A percentile compares a stretch with the other conserved stretches of the same genome.
phyloP scores from a whole-genome alignment of 2,329 filamentous ascomycete species.

The Thielaviopsis populi region DNA sequence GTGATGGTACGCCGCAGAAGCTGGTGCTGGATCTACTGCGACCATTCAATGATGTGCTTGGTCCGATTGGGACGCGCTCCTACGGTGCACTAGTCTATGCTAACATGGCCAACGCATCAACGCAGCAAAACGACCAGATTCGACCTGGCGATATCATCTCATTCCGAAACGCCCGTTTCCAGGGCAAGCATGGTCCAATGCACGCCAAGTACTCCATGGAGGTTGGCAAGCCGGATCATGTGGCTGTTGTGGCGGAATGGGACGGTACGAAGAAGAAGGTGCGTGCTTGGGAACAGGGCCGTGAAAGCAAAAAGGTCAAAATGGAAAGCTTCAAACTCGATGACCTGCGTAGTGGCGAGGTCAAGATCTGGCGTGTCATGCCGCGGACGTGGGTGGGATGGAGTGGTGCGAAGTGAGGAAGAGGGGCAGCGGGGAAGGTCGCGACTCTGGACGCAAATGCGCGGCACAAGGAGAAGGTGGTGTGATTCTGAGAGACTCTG shows the following conservation, averaged over 20 bases:
- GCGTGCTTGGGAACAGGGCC: constrained; percentile 82
- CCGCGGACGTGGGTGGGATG: constrained; percentile 84
- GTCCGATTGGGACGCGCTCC: constrained; percentile 71
- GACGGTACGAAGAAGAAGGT: constrained; percentile 98
- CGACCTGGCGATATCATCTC: constrained; percentile 83
- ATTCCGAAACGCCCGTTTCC: constrained; percentile 83
- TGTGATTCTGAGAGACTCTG: not conserved
- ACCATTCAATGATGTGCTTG: constrained; percentile 56
- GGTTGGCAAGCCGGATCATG: constrained; percentile 77
- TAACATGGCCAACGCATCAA: constrained; percentile 87
- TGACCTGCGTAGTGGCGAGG: constrained; percentile 82
- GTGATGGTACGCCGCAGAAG: constrained; percentile 65
- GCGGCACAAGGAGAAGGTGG: not conserved
- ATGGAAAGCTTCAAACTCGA: constrained; percentile 87
- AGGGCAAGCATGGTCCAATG: constrained; percentile 89
- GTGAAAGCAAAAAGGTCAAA: constrained; percentile 87
- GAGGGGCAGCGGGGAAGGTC: not conserved
- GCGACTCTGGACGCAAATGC: not conserved
- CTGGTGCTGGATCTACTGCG: constrained; percentile 68
- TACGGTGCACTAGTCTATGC: constrained; percentile 89
- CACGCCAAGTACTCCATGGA: constrained; percentile 85
- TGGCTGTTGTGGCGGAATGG: constrained; percentile 87
- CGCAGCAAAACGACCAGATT: constrained; percentile 83
- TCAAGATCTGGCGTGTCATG: constrained; percentile 95
- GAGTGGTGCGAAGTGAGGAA: constrained; percentile 31